phyloP scores from a whole-genome alignment of 1,284 basidiomycete genomes.

The Ceratobasidium sp. region DNA sequence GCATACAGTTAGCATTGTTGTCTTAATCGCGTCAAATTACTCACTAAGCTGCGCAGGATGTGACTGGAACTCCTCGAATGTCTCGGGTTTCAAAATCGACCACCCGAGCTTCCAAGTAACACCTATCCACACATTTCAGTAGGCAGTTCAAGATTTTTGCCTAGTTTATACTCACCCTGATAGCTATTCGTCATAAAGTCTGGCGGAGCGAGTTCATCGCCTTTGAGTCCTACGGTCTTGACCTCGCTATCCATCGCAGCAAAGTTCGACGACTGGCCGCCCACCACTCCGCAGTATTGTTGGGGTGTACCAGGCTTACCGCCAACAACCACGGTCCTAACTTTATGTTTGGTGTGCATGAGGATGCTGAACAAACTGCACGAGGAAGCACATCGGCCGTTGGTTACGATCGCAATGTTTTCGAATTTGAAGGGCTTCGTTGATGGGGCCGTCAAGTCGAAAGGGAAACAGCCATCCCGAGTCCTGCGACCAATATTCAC shows the following conservation, averaged over 20 bases:
- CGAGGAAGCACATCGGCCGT: slow-evolving; percentile 22
- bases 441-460: slow-evolving; percentile 9
- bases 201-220: slow-evolving; percentile 69
- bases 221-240: slow-evolving; percentile 69
- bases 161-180: slow-evolving; percentile 29
- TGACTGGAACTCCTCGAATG: slow-evolving; percentile 40
- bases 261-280: slow-evolving; percentile 70
- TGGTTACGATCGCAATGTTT: slow-evolving; percentile 43
- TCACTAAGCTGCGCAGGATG: slow-evolving; percentile 37
- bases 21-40: not conserved
- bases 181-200: slow-evolving; percentile 64
- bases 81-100: slow-evolving; percentile 64
- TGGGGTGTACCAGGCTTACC: slow-evolving; percentile 65
- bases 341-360: slow-evolving; percentile 71
- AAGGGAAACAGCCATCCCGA: slow-evolving; percentile 34
- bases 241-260: slow-evolving; percentile 70
- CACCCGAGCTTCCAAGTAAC: slow-evolving; percentile 75
- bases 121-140: slow-evolving; percentile 54
- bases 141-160: slow-evolving; percentile 51
- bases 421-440: slow-evolving; percentile 38
- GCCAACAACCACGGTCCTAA: slow-evolving; percentile 69
- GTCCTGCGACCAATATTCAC: not conserved
- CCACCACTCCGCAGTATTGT: slow-evolving; percentile 73
- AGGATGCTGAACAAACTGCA: slow-evolving; percentile 61
- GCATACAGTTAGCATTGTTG: not conserved